Evolutionary conservation across 148 eudicot genomes (phyloP).

Genomic region (Rhododendron ovatum): DNA sequence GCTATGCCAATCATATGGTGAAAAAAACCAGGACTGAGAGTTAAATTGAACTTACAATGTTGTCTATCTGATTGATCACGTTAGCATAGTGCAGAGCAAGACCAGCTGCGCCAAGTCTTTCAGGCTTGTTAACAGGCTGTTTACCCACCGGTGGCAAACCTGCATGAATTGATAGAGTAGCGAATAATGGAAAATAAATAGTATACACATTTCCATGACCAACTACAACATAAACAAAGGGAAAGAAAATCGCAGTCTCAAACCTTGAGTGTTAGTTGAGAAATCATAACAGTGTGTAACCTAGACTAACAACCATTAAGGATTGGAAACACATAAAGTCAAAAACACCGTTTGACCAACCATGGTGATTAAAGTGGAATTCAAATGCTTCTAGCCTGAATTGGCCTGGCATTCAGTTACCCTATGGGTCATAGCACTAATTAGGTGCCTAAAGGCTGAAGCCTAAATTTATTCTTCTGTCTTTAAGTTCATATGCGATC

Average conservation of each 20-base stretch:
- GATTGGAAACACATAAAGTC: background rate
- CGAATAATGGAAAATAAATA: background rate
- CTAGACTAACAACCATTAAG: background rate
- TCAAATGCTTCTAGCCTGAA: background rate
- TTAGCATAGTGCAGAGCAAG: constrained; percentile 95
- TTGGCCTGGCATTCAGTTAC: background rate
- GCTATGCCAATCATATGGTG: background rate
- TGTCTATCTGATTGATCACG: constrained; percentile 78
- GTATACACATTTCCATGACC: background rate
- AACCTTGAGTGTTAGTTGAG: background rate
- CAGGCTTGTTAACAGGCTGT: constrained; percentile 30
- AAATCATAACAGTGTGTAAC: background rate
- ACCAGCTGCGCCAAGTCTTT: constrained; percentile 78
- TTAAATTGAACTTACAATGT: constrained; percentile 57
- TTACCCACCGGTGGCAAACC: constrained; percentile 31
- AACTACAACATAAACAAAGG: background rate
- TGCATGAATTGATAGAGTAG: constrained; percentile 26
- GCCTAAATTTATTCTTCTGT: background rate
- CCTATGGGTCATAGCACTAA: background rate
- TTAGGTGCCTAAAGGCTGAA: background rate
- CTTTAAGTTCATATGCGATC: background rate
- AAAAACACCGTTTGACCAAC: background rate
- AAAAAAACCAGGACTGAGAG: background rate
- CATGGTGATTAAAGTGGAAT: background rate
- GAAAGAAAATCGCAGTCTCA: background rate